Evolutionary conservation across 305 asterid species (phyloP).

Genomic region (Fraxinus angustifolia): DNA sequence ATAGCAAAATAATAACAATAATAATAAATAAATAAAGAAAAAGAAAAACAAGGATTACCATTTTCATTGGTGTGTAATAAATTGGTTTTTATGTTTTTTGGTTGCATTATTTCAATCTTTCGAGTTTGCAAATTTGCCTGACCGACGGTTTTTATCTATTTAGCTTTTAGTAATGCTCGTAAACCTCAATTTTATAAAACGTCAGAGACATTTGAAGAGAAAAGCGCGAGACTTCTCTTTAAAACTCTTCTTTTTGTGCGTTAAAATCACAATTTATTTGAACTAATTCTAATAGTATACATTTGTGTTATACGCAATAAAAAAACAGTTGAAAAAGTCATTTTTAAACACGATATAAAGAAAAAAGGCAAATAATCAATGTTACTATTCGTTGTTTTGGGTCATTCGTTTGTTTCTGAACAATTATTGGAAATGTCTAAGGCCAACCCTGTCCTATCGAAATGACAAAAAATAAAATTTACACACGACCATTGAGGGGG

Average conservation of each 20-base stretch:
- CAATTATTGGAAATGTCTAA: background rate
- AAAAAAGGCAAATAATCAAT: background rate
- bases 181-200: background rate
- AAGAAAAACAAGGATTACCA: background rate
- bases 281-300: background rate
- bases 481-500: background rate
- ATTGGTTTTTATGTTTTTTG: background rate
- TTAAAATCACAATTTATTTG: background rate
- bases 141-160: background rate
- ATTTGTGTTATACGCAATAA: background rate
- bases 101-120: background rate
- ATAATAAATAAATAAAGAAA: background rate
- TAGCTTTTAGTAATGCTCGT: background rate
- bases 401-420: background rate
- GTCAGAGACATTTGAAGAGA: background rate
- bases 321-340: background rate
- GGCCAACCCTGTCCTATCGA: background rate
- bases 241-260: background rate
- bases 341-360: background rate
- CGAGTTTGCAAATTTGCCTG: background rate
- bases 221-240: background rate
- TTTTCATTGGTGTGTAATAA: background rate
- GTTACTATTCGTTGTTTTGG: background rate
- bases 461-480: background rate
- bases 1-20: background rate